Conservation (phyloP, 306 rosid species). For the Cucurbita pepo region DNA sequence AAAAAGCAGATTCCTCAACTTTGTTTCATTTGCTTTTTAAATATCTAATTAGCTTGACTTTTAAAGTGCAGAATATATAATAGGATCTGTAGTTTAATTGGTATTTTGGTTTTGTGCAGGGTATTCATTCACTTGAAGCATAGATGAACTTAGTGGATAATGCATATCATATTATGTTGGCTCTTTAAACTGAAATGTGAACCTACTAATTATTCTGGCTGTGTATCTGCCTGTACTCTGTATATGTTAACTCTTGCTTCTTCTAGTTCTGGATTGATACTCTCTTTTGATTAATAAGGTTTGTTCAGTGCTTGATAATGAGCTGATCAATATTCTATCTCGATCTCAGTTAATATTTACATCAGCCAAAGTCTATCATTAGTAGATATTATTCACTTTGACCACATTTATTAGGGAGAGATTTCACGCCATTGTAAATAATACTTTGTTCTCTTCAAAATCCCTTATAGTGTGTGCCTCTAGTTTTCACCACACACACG, state of each 20-base stretch:
- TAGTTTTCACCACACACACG: too few relatives aligned
- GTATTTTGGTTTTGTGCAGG: not conserved
- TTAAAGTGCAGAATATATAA: not conserved
- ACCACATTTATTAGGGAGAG: too few relatives aligned
- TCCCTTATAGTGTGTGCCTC: too few relatives aligned
- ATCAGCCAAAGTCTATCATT: too few relatives aligned
- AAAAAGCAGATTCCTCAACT: conserved; percentile 1
- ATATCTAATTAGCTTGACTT: not conserved
- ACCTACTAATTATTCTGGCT: not conserved
- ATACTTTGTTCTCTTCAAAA: too few relatives aligned
- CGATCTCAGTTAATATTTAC: too few relatives aligned
- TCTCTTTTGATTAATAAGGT: not conserved
- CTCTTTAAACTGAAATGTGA: not conserved
- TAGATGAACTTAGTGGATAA: not conserved
- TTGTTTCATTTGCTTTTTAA: not conserved
- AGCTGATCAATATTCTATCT: not conserved
- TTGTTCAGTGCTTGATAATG: not conserved
- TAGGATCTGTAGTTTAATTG: not conserved
- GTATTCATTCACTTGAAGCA: not conserved
- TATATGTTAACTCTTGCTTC: not conserved
- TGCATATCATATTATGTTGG: not conserved
- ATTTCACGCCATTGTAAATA: too few relatives aligned
- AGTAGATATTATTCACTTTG: too few relatives aligned
- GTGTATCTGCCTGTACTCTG: not conserved
- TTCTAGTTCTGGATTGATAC: not conserved